Conservation (phyloP, 345 rosid species). For the Citropsis articulata region DNA sequence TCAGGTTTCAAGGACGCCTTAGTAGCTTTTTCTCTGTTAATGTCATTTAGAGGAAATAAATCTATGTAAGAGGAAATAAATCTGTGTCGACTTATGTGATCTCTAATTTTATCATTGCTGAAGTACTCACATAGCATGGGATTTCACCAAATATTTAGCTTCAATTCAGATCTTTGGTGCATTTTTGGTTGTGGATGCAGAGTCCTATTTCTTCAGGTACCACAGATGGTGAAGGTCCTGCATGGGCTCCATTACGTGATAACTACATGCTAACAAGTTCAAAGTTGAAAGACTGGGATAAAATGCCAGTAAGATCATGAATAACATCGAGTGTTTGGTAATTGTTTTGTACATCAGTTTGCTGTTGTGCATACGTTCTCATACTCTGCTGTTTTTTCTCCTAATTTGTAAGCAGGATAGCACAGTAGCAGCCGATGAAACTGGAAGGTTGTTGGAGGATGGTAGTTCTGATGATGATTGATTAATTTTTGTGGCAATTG, state of each 20-base stretch:
- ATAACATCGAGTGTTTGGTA: neutral
- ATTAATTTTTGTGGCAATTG: slow-evolving; percentile 22
- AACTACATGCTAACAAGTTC: slow-evolving; percentile 87
- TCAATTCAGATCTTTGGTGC: neutral
- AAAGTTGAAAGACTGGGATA: slow-evolving; percentile 90
- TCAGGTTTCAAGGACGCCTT: neutral
- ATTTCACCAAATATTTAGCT: neutral
- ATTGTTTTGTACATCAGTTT: neutral
- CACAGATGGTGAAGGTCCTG: slow-evolving; percentile 56
- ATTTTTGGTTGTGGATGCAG: slow-evolving; percentile 28
- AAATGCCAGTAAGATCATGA: slow-evolving; percentile 51
- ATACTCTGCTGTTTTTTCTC: neutral
- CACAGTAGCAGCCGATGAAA: slow-evolving; percentile 33
- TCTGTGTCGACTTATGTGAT: neutral
- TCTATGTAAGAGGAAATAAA: neutral
- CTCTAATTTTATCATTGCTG: neutral
- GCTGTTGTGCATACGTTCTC: neutral
- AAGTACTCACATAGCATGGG: neutral
- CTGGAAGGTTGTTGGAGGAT: slow-evolving; percentile 47
- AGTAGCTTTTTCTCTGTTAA: neutral
- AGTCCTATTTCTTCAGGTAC: slow-evolving; percentile 26
- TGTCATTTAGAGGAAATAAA: neutral
- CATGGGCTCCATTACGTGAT: slow-evolving; percentile 94
- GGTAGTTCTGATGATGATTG: slow-evolving; percentile 60
- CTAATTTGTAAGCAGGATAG: slow-evolving; percentile 43